A percentile compares a stretch with the other conserved stretches of the same genome.
These are phyloP conservation scores for Diplodia intermedia DNA, from an alignment of 2,329 filamentous ascomycete species.

Conservation along the genomic window DNA sequence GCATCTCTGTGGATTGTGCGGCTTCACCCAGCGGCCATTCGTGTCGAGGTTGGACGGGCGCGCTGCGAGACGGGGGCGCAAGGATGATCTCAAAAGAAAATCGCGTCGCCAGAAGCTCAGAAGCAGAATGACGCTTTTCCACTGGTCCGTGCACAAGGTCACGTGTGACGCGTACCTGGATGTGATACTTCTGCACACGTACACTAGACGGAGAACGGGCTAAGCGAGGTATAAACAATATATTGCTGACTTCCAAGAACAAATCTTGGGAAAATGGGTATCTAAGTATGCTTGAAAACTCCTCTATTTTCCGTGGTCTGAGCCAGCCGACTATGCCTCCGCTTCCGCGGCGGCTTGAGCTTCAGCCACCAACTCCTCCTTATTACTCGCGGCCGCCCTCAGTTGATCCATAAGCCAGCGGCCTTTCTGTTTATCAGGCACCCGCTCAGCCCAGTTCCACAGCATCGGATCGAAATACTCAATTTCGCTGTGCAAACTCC, in stretches of 20 bases:
- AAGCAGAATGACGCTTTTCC: slow-evolving; percentile 8
- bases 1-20: slow-evolving; percentile 41
- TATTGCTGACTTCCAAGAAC: not conserved
- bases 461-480: slow-evolving; percentile 22
- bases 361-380: not conserved
- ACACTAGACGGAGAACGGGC: not conserved
- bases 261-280: not conserved
- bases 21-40: slow-evolving; percentile 16
- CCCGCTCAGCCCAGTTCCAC: slow-evolving; percentile 28
- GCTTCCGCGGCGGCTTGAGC: not conserved
- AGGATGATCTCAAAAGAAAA: slow-evolving; percentile 13
- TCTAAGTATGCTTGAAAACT: not conserved
- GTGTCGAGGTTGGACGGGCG: slow-evolving; percentile 16
- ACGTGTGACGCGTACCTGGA: not conserved
- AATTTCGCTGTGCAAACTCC: not conserved
- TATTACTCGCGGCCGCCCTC: not conserved
- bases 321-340: not conserved
- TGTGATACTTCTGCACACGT: not conserved
- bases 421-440: not conserved
- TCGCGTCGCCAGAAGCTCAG: slow-evolving; percentile 15
- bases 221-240: not conserved
- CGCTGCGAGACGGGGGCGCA: not conserved
- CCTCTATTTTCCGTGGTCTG: not conserved
- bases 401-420: slow-evolving; percentile 20
- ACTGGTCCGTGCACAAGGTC: slow-evolving; percentile 10